Evolutionary conservation across 306 rosid genomes (phyloP), one percentile per base, ranked within the genome.

Genomic region (Herpetospermum pedunculosum): DNA sequence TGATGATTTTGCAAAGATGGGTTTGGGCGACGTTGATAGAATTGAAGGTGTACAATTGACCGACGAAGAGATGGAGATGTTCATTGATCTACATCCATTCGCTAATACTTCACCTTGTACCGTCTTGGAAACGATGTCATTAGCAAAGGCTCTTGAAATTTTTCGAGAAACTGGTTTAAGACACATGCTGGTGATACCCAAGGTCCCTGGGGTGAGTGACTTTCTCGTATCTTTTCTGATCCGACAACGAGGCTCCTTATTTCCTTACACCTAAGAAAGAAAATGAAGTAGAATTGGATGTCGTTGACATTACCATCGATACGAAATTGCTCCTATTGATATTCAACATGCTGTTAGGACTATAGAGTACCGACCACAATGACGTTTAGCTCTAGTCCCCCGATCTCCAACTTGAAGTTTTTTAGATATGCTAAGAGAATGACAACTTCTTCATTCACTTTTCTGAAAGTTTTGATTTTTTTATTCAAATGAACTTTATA

Each of bases 141-240:
- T 94, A 5, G 96, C 84, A 23, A 94, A 94, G 91, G 99, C 97
- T 58, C 91, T 85, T 32, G 78, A 63, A 44, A 92, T 91, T 71
- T 91, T 94, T 54, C 89, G 99, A 58, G 86, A 84, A 81, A 86
- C 90, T 41, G 96, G 97, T 63, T 87, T 94, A 58, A 87, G 99
- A 81, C 99, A 94, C 81, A 80, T 94, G 80, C 87, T 94, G 28
- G 97, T 94, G 79, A 77, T 91, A 76, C 99, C 99, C 60, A 94
- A 87, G 89, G 62, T 88, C 81, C 73, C 92, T 5, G 7, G 82
- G 14, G 99, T 94, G 90, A 88, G 99, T 89, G 65, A 70, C 68
- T 72, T 50, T 57, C 4, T 44, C 77, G 49, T 73, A 50, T 32
- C 14, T 69, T 60, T 60, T 59, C 38, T 28, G 18, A 57, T 57